These are phyloP conservation scores for Asterella californica DNA, from an alignment of 225 moss, liverwort and hornwort species.

Conservation along the genomic window DNA sequence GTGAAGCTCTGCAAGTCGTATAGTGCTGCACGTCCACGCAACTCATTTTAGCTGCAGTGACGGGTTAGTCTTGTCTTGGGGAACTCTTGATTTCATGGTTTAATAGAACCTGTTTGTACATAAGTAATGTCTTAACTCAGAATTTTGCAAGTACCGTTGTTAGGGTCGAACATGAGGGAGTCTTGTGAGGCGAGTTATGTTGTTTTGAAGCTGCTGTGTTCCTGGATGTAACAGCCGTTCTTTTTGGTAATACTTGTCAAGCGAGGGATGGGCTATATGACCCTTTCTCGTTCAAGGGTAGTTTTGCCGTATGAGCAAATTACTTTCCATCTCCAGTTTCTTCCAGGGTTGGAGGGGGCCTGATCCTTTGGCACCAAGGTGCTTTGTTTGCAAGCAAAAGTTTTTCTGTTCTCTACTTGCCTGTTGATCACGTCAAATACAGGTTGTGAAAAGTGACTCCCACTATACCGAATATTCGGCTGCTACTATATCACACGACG, in stretches of 20 bases:
- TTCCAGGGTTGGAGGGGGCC: not conserved
- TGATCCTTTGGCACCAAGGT: not conserved
- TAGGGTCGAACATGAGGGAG: not conserved
- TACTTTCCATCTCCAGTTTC: not conserved
- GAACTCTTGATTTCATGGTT: not conserved
- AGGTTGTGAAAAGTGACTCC: not conserved
- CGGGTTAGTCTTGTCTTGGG: not conserved
- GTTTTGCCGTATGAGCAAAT: not conserved
- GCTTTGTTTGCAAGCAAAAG: not conserved
- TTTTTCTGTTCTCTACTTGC: not conserved
- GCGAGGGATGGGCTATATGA: slow-evolving; percentile 75
- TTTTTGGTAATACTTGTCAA: slow-evolving; percentile 84
- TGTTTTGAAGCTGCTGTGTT: not conserved
- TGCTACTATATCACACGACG: no score
- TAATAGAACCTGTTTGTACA: no score
- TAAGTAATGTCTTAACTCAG: not conserved
- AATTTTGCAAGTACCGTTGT: not conserved
- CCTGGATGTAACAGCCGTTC: slow-evolving; percentile 57
- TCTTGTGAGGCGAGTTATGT: not conserved
- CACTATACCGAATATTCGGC: no score
- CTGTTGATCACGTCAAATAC: not conserved
- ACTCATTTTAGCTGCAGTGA: not conserved
- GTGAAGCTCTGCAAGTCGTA: not conserved
- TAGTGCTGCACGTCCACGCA: not conserved
- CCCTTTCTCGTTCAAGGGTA: slow-evolving; percentile 85